Evolutionary conservation across 352 stramenopile genomes (phyloP).

Genomic region (Globisporangium okanoganense): DNA sequence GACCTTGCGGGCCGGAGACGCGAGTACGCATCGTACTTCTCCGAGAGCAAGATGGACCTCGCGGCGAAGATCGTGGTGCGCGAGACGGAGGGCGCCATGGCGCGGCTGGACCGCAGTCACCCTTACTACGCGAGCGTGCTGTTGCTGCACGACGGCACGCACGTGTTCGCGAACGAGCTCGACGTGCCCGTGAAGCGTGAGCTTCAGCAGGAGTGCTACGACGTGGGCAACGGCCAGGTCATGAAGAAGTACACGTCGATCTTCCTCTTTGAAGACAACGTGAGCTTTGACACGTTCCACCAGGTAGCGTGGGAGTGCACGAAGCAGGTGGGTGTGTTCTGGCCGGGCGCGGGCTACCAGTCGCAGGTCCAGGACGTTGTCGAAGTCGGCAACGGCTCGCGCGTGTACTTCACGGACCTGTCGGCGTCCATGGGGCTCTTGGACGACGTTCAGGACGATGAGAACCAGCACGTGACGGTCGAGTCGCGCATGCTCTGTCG

Average conservation of each 20-base stretch:
- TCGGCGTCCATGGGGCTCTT: slow-evolving; percentile 34
- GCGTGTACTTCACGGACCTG: slow-evolving; percentile 51
- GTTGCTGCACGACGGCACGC: slow-evolving; percentile 53
- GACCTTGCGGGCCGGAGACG: slow-evolving; percentile 27
- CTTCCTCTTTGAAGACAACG: slow-evolving; percentile 51
- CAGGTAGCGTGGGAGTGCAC: slow-evolving; percentile 40
- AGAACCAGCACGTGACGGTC: slow-evolving; percentile 35
- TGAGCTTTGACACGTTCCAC: slow-evolving; percentile 39
- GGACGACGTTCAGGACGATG: slow-evolving; percentile 20
- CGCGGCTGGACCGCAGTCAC: slow-evolving; percentile 20
- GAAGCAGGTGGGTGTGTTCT: slow-evolving; percentile 56
- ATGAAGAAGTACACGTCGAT: slow-evolving; percentile 68
- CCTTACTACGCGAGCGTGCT: slow-evolving; percentile 37
- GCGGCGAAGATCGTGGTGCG: slow-evolving; percentile 47
- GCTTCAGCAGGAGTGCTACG: slow-evolving; percentile 23
- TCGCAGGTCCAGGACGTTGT: slow-evolving; percentile 33
- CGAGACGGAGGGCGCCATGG: slow-evolving; percentile 36
- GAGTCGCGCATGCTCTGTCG: slow-evolving; percentile 55
- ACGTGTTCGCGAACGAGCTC: slow-evolving; percentile 28
- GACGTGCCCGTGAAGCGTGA: slow-evolving; percentile 31
- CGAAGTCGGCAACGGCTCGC: slow-evolving; percentile 18
- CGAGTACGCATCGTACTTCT: slow-evolving; percentile 49
- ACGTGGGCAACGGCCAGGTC: slow-evolving; percentile 38
- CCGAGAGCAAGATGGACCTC: slow-evolving; percentile 58
- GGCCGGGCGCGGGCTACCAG: slow-evolving; percentile 35